Percentiles rank a stretch among this genome's conserved stretches.
Evolutionary conservation across 306 rosid genomes (phyloP).

Genomic region (Ceratonia siliqua): DNA sequence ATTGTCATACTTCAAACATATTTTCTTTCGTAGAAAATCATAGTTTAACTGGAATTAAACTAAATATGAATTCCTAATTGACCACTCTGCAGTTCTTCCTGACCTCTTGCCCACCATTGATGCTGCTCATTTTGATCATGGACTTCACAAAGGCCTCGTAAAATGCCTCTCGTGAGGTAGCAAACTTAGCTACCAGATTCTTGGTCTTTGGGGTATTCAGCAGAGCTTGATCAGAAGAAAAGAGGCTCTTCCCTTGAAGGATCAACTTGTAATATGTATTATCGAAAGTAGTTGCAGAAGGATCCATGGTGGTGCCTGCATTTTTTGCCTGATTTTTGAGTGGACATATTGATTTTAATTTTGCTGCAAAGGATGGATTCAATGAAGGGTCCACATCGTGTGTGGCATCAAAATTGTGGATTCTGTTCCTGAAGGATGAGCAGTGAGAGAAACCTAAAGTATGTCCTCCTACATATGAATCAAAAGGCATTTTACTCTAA

Average conservation of each 20-base stretch:
- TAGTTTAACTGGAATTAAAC: constrained; percentile 25
- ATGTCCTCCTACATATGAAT: constrained; percentile 70
- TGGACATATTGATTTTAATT: constrained; percentile 58
- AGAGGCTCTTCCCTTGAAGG: constrained; percentile 58
- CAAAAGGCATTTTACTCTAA: constrained; percentile 16
- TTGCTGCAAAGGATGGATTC: constrained; percentile 54
- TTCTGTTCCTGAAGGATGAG: constrained; percentile 73
- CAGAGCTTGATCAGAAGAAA: constrained; percentile 73
- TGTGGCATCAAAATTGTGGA: constrained; percentile 62
- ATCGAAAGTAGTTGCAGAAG: constrained; percentile 58
- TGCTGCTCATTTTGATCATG: constrained; percentile 74
- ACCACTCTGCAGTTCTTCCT: constrained; percentile 60
- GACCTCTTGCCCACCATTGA: constrained; percentile 66
- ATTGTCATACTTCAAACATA: constrained; percentile 6
- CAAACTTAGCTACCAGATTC: constrained; percentile 58
- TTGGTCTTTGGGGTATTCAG: constrained; percentile 51
- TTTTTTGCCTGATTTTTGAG: constrained; percentile 52
- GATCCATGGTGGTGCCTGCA: constrained; percentile 62
- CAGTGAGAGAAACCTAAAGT: constrained; percentile 92
- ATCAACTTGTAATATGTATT: constrained; percentile 70
- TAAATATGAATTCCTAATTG: constrained; percentile 47
- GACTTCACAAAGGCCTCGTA: constrained; percentile 67
- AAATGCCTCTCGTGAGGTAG: constrained; percentile 46
- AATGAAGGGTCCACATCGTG: constrained; percentile 64
- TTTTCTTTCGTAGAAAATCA: not conserved